phyloP scores from a whole-genome alignment of 73 alveolate species.

The Stentor coeruleus region DNA sequence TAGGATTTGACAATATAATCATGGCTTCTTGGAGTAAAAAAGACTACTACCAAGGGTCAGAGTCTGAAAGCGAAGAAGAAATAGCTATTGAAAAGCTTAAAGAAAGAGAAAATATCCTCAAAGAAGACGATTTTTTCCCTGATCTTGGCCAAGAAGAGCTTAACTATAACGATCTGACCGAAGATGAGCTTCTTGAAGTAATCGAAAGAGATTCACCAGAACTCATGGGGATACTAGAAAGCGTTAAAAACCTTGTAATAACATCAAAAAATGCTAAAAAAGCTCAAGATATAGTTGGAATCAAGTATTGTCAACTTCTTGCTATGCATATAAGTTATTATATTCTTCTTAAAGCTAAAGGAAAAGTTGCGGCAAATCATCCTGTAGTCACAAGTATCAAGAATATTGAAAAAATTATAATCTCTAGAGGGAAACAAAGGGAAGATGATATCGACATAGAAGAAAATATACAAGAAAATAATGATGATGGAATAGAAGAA shows the following conservation, averaged over 20 bases:
- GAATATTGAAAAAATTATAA: neutral
- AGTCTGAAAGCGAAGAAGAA: slow-evolving; percentile 17
- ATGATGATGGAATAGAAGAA: neutral
- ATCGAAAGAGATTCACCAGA: slow-evolving; percentile 28
- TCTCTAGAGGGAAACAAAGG: neutral
- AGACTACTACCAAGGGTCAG: slow-evolving; percentile 20
- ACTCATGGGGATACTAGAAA: neutral
- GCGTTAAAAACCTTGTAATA: neutral
- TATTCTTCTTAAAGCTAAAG: slow-evolving; percentile 25
- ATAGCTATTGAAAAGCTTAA: slow-evolving; percentile 5
- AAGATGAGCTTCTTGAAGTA: slow-evolving; percentile 16
- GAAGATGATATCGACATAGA: neutral
- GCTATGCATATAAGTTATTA: neutral
- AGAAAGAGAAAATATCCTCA: neutral
- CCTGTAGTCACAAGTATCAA: neutral
- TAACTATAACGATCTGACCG: slow-evolving; percentile 5
- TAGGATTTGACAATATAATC: neutral
- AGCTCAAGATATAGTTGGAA: neutral
- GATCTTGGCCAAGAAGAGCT: neutral
- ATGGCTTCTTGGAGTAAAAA: slow-evolving; percentile 18
- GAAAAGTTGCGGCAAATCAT: neutral
- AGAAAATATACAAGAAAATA: neutral
- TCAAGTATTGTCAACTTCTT: neutral
- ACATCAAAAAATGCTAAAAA: neutral
- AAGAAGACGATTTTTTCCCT: neutral